Evolutionary conservation across 2,329 filamentous ascomycete genomes (phyloP), one percentile per base, ranked within the genome.

Genomic region (Orbilia oligospora): DNA sequence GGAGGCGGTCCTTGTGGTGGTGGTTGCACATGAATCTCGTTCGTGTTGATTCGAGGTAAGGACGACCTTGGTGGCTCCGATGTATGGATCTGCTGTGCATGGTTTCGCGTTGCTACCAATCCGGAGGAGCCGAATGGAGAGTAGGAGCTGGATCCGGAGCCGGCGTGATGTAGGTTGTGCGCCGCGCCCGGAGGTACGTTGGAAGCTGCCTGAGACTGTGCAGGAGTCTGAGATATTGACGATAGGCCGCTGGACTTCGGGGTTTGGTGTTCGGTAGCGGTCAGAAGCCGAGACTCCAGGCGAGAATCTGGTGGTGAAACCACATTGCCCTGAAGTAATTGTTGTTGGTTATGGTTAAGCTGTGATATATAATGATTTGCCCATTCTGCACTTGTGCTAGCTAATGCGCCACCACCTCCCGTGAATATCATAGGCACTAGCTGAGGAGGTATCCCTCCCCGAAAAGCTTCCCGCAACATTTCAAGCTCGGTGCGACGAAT

Each of bases 401-500:
- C 85, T 14, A 87, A 84, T 64, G 84, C 86, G 20, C 48, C 48
- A 6, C 85, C 85, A 58, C 87, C 86, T 36, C 87, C 87, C 68
- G 86, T 86, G 82, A 88, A 88, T 80, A 88, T 87, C 78, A 88
- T 85, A 38, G 87, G 87, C 18, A 88, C 85, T 55, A 88, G 84
- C 36, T 86, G 84, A 72, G 87, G 86, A 46, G 87, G 87, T 48
- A 88, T 84, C 68, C 87, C 87, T 65, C 86, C 86, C 78, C 86
- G 85, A 82, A 88, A 85, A 18, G 87, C 87, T 76, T 88, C 87
- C 58, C 86, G 84, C 78, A 88, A 82, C 85, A 88, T 88, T 18
- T 85, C 85, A 81, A 87, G 85, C 81, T 88, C 87, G 72, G 88
- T 86, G 72, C 86, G 86, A 66, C 87, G 86, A 80, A 87, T 87